Base-by-base conservation (phyloP, 768 basidiomycete genomes). In the Mycena filopes region DNA sequence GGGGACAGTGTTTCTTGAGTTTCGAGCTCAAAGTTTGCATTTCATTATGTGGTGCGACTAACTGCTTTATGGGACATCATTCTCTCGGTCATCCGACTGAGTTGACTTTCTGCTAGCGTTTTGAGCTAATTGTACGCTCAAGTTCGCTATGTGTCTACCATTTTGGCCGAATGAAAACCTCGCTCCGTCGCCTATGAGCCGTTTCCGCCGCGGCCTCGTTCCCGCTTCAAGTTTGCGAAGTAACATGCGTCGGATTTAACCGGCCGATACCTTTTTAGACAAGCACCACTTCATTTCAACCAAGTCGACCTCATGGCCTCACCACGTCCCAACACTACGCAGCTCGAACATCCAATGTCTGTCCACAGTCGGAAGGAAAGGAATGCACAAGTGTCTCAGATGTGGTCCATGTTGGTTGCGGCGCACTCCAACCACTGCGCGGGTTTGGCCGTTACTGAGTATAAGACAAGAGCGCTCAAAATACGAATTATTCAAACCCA, bases 1-100 rank as follows among this genome's bases (percentile, higher is more conserved):
- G n/a, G n/a, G n/a, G 89, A 25, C 91, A 92, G 73, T 88, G 90
- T 13, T 78, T 84, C 61, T 57, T 69, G 9, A 73, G 61, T 42
- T 66, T 69, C 60, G 11, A 36, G 10, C 15, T 11, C 11, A 18
- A 33, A 9, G 23, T 18, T 20, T 25, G 41, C 36, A 11, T 25
- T 40, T 20, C 46, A 62, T 81, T 40, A 85, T 85, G 31, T 5
- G 11, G 36, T 36, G 36, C 11, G 36, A 36, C 15, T 36, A 2
- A 36, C n/a, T n/a, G 5, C 4, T 36, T 36, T 9, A 36, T 36
- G 36, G 36, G 36, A 10, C 36, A 36, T 11, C 15, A 36, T 36
- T 36, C 31, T n/a, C n/a, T n/a, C n/a, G n/a, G n/a, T n/a, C n/a
- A n/a, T n/a, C n/a, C n/a, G n/a, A n/a, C n/a, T n/a, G n/a, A n/a